Base-by-base conservation (phyloP, 169 alveolate genomes). In the Plasmodium chabaudi region DNA sequence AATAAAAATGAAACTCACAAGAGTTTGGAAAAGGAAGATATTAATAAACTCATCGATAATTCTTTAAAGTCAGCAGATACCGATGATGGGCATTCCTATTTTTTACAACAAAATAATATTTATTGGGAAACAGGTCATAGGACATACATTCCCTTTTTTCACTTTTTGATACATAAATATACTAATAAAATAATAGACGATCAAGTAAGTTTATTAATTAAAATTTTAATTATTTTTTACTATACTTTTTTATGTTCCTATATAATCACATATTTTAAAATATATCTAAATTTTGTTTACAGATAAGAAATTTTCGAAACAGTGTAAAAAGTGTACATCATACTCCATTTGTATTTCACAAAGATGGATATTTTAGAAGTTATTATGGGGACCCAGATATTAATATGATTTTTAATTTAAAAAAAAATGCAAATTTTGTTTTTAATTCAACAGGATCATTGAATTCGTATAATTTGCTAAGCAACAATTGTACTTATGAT, bases 111-210 rank as follows among this genome's bases (percentile, higher is more conserved):
- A 87, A 93, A 89, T 86, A 94, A 96, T 6, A 95, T 95, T 5
- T 95, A 95, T 93, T 95, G 97, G 97, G 97, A 95, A 86, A 95
- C 97, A 10, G 97, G 97, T 5, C 97, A 95, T 75, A 60, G 97
- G 17, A 94, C 97, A 3, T 95, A 93, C 87, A 90, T 95, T 23
- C 97, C 97, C 2, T 95, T 95, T 75, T 95, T 95, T 93, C 92
- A 95, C 17, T 69, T 90, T 9, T 46, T 93, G 44, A 88, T 92
- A 15, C 96, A 94, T 46, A 94, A 94, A 56, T 95, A 94, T 56
- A 92, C 96, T 1, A 95, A 94, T 59, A 94, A 94, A 68, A 75
- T 95, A 13, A 94, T 95, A 23, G 97, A 95, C 77, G 97, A 95
- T 51, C 96, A 93, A 73, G 97, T 94, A 72, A 39, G 87, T n/a